Evolutionary conservation across 2,329 filamentous ascomycete genomes (phyloP), one percentile per base, ranked within the genome.

Genomic region (Domatiomyces catenatus): DNA sequence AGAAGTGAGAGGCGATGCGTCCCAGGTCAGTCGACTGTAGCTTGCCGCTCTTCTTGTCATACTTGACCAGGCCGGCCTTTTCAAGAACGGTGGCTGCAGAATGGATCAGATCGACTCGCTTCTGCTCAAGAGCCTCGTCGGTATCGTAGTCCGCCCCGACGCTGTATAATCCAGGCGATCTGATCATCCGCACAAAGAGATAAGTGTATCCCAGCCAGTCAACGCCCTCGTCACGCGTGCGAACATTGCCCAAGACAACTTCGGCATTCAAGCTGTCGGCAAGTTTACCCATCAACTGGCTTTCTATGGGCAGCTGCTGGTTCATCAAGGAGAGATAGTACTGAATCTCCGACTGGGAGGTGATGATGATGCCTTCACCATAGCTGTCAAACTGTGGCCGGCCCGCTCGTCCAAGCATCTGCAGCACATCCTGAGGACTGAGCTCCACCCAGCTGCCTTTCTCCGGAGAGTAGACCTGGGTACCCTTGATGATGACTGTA

Each of bases 161-260:
- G 62, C 92, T 90, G 65, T 98, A 98, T 10, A 98, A 71, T 0
- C 87, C 90, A 36, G 92, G 92, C 2, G 90, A 95, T 26, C 92
- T 83, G 55, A 98, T 77, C 92, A 98, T 98, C 47, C 92, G 85
- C 50, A 98, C 87, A 63, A 94, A 98, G 17, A 98, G 79, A 66
- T 98, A 98, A 0, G 90, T 95, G 67, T 98, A 98, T 10, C 92
- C 90, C 32, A 98, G 78, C 92, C 92, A 98, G 64, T 98, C 89
- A n/a, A 98, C 92, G 59, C 85, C 92, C 63, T 98, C 92, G 58
- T 98, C 90, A 52, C 93, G 81, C 54, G 75, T 89, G 50, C 90
- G 81, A 22, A 98, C 79, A 61, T 94, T 98, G 48, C 92, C 92
- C 18, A 98, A 76, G 8, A 98, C 93, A 61, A 98, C 42, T 64